Evolutionary conservation across 2,329 filamentous ascomycete species (phyloP).

Genomic region (Nectriaceae sp.): DNA sequence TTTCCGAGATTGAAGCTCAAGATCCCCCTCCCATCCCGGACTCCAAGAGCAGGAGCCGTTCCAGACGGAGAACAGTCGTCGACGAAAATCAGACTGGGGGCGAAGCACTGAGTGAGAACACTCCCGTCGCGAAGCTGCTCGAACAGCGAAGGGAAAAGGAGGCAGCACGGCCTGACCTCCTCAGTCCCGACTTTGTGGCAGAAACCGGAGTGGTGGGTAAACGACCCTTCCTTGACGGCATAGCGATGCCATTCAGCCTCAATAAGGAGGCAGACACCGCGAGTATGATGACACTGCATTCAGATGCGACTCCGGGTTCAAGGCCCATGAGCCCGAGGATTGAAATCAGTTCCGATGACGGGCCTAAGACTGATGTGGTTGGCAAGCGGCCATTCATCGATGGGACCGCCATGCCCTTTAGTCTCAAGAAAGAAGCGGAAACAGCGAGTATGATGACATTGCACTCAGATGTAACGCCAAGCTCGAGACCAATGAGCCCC

Average conservation of each 20-base stretch:
- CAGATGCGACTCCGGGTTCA: constrained; percentile 34
- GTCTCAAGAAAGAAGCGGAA: constrained; percentile 61
- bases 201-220: constrained; percentile 58
- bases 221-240: constrained; percentile 66
- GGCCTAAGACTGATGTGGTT: constrained; percentile 51
- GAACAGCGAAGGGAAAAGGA: constrained; percentile 43
- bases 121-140: constrained; percentile 45
- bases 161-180: constrained; percentile 42
- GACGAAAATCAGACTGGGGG: constrained; percentile 53
- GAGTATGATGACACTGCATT: constrained; percentile 69
- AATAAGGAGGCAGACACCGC: constrained; percentile 64
- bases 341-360: constrained; percentile 41
- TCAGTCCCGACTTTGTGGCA: constrained; percentile 44
- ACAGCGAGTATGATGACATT: constrained; percentile 74
- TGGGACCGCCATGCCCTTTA: constrained; percentile 74
- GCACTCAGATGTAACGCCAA: constrained; percentile 38
- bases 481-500: constrained; percentile 5
- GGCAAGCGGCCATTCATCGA: constrained; percentile 67
- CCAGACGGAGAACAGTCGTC: constrained; percentile 47
- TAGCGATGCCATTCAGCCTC: constrained; percentile 74
- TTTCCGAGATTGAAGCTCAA: constrained; percentile 42
- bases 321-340: constrained; percentile 34
- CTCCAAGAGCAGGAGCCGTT: constrained; percentile 39
- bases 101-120: constrained; percentile 37
- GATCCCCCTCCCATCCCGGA: constrained; percentile 28